Evolutionary conservation across 225 moss, liverwort and hornwort species (phyloP).

Genomic region (Physcomitrium patens): DNA sequence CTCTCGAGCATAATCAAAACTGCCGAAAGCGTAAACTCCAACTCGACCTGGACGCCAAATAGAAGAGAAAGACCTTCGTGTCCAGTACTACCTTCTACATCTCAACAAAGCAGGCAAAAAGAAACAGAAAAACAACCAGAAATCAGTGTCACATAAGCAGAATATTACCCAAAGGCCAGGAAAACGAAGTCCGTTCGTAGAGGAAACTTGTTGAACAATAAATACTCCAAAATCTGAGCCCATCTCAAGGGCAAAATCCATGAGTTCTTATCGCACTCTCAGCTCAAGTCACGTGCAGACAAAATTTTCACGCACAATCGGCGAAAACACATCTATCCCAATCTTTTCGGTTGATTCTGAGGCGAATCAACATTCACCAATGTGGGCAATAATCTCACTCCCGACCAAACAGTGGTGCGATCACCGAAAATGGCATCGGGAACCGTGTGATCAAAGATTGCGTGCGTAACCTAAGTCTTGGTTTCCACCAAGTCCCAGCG

Average conservation of each 20-base stretch:
- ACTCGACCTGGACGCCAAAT: background rate
- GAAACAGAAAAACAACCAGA: background rate
- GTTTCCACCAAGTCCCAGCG: slow-evolving; percentile 11
- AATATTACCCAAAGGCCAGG: slow-evolving; percentile 7
- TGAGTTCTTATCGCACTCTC: slow-evolving; percentile 14
- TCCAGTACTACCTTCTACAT: background rate
- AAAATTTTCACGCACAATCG: slow-evolving; percentile 19
- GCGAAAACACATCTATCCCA: background rate
- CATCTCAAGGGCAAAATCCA: slow-evolving; percentile 21
- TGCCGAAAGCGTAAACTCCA: background rate
- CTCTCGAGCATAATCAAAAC: background rate
- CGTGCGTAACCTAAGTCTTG: slow-evolving; percentile 20
- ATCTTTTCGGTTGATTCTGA: background rate
- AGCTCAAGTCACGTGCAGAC: slow-evolving; percentile 25
- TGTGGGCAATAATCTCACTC: background rate
- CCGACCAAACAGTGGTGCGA: background rate
- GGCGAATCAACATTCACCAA: background rate
- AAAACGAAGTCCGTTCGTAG: slow-evolving; percentile 6
- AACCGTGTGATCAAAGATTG: background rate
- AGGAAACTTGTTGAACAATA: background rate
- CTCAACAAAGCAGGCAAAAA: background rate
- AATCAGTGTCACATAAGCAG: background rate
- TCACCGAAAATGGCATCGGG: background rate
- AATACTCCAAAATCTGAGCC: background rate
- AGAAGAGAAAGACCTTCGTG: background rate